These are phyloP conservation scores for Trametes cinnabarina DNA, from an alignment of 768 basidiomycete genomes.

Conservation along the genomic window DNA sequence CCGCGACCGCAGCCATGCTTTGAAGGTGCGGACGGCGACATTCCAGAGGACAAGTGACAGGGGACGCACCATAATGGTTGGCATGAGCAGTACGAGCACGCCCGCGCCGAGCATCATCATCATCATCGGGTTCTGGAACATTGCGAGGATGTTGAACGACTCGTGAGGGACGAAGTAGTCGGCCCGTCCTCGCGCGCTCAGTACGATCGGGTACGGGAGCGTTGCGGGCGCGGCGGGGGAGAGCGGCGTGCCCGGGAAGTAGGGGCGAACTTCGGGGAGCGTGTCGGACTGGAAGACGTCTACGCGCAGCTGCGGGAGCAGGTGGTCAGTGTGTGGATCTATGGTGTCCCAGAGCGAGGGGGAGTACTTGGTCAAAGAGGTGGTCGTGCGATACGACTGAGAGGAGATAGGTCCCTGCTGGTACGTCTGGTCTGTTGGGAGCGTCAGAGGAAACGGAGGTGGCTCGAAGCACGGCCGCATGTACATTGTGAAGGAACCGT, in stretches of 20 bases:
- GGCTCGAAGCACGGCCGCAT: slow-evolving; percentile 22
- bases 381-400: slow-evolving; percentile 67
- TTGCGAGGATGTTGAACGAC: slow-evolving; percentile 69
- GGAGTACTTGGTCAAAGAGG: slow-evolving; percentile 64
- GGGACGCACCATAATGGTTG: slow-evolving; percentile 65
- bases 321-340: slow-evolving; percentile 1
- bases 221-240: slow-evolving; percentile 52
- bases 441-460: background rate
- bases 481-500: slow-evolving; percentile 70
- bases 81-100: slow-evolving; percentile 67
- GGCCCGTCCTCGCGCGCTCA: slow-evolving; percentile 55
- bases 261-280: slow-evolving; percentile 55
- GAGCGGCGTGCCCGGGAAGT: slow-evolving; percentile 67
- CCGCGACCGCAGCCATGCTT: slow-evolving; percentile 39
- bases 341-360: background rate
- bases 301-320: slow-evolving; percentile 54
- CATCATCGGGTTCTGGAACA: slow-evolving; percentile 86
- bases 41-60: no score
- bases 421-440: slow-evolving; percentile 58
- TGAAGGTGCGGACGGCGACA: no score
- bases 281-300: slow-evolving; percentile 51
- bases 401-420: slow-evolving; percentile 66
- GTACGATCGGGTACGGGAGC: slow-evolving; percentile 59
- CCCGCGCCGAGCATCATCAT: slow-evolving; percentile 70
- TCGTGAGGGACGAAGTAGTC: slow-evolving; percentile 67